Base-by-base conservation (phyloP, 1,139 yeast genomes). In the Blastobotrys petasosporus region DNA sequence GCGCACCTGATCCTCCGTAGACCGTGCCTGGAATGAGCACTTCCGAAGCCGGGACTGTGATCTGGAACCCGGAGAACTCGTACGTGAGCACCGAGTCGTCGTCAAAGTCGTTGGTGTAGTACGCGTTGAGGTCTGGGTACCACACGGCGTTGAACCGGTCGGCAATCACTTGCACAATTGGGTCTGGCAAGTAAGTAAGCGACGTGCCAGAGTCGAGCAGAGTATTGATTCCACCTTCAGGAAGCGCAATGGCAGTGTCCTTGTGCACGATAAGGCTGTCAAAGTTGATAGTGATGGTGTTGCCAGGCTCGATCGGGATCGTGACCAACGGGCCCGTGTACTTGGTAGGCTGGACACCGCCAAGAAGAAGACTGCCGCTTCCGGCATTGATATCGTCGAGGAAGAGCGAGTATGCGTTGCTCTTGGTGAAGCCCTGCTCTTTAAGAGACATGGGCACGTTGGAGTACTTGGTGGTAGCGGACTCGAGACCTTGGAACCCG, bases 341-440 rank as follows among this genome's bases (percentile, higher is more conserved):
- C 59, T 77, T 79, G 31, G 76, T 74, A 42, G 70, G 69, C 58
- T 80, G 85, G 44, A 77, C 66, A 37, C 79, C 85, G 6, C 85
- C 85, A 60, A 79, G 79, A 43, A 79, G 66, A 41, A 79, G 63
- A 11, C 71, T 55, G 4, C 84, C 84, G 2, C 63, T 51, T 31
- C 60, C 56, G 9, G 75, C 58, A 17, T 63, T 65, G 15, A 63
- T 53, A 20, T 68, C 62, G 47, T 71, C 70, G 53, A 80, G 68
- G 61, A 73, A 79, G 40, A 81, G 63, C 4, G 86, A 79, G 60
- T 76, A 80, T 5, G 78, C 71, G 33, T 61, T 65, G 44, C 70
- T 66, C 38, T 66, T 59, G 51, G 78, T 80, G 38, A 45, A 41
- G 2, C 56, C 56, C 33, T 52, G 55, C 12, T 41, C 37, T 17